A percentile compares a stretch with the other conserved stretches of the same genome.
Evolutionary conservation across 768 basidiomycete species (phyloP).

Genomic region (Candolleomyces efflorescens): DNA sequence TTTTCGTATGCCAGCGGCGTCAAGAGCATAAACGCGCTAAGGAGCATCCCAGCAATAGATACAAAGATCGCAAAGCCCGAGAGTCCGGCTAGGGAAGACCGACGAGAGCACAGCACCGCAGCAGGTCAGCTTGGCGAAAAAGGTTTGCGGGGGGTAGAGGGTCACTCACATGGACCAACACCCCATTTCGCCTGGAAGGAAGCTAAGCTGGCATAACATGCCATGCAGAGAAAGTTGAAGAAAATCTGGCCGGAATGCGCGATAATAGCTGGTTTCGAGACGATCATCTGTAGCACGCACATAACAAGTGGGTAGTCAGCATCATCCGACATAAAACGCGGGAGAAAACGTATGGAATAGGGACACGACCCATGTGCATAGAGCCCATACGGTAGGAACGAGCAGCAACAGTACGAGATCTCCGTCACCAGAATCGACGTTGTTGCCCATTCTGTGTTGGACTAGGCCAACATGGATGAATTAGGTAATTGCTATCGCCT

Average conservation of each 20-base stretch:
- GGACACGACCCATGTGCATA: constrained; percentile 64
- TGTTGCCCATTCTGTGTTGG: background rate
- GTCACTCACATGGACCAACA: constrained; percentile 78
- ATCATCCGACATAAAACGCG: constrained; percentile 6
- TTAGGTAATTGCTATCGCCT: constrained; percentile 37
- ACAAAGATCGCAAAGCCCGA: constrained; percentile 84
- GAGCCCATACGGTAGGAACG: constrained; percentile 57
- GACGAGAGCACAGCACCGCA: background rate
- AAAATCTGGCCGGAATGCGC: constrained; percentile 77
- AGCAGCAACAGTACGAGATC: constrained; percentile 58
- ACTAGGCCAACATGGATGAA: constrained; percentile 26
- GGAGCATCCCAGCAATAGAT: constrained; percentile 64
- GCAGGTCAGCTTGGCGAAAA: no score
- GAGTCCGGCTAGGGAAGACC: constrained; percentile 62
- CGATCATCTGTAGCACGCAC: constrained; percentile 85
- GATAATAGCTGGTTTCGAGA: constrained; percentile 78
- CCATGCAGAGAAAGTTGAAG: constrained; percentile 91
- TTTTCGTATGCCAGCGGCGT: constrained; percentile 82
- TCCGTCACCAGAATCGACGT: constrained; percentile 29
- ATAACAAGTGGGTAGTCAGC: constrained; percentile 9
- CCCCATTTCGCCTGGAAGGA: constrained; percentile 82
- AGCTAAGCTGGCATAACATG: constrained; percentile 87
- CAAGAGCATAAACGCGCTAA: constrained; percentile 68
- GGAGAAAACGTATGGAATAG: constrained; percentile 8
- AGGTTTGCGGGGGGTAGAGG: no score